Percentiles rank a stretch among this genome's conserved stretches.
Evolutionary conservation across 2,329 filamentous ascomycete genomes (phyloP).

Genomic region (Talaromyces rugulosus): DNA sequence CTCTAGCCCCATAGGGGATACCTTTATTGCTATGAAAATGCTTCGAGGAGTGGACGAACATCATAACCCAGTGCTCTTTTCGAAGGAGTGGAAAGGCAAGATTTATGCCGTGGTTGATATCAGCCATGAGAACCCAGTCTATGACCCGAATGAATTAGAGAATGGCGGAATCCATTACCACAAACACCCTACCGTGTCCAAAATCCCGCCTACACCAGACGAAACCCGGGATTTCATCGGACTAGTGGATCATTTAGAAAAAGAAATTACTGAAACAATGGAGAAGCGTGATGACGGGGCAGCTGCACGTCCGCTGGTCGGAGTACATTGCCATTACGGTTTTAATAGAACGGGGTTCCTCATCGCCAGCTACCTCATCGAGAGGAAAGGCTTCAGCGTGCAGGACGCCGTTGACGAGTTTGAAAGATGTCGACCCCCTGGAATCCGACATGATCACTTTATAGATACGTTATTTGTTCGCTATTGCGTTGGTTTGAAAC

Average conservation of each 20-base stretch:
- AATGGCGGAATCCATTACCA: conserved; percentile 65
- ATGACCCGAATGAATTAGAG: conserved; percentile 70
- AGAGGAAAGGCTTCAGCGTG: conserved; percentile 67
- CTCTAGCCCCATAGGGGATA: conserved; percentile 68
- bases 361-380: conserved; percentile 84
- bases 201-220: conserved; percentile 69
- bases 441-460: conserved; percentile 87
- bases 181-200: conserved; percentile 89
- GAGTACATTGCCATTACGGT: conserved; percentile 92
- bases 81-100: conserved; percentile 59
- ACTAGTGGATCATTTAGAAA: conserved; percentile 57
- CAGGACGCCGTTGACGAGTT: conserved; percentile 78
- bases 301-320: conserved; percentile 55
- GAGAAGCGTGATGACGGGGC: conserved; percentile 19
- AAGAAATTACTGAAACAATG: conserved; percentile 44
- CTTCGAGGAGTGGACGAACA: conserved; percentile 80
- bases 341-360: conserved; percentile 94
- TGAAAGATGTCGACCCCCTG: conserved; percentile 66
- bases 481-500: conserved; percentile 57
- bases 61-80: conserved; percentile 73
- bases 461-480: conserved; percentile 76
- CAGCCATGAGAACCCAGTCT: conserved; percentile 83
- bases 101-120: conserved; percentile 84
- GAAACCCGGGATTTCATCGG: conserved; percentile 59
- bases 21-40: conserved; percentile 91